These are phyloP conservation scores for Sisymbrium irio DNA, from an alignment of 345 rosid genomes.

Conservation along the genomic window DNA sequence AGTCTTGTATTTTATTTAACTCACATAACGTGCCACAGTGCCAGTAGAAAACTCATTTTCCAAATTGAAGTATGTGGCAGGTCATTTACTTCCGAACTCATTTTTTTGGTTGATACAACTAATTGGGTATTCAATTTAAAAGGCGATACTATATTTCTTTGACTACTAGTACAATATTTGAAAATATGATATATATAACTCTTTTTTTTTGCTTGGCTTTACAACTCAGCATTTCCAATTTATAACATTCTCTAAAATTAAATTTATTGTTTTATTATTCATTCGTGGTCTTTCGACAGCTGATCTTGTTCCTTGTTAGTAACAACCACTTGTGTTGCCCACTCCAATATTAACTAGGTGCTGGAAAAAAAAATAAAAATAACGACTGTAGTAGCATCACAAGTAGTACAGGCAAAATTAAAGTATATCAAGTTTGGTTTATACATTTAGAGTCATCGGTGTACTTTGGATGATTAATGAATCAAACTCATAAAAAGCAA, in stretches of 20 bases:
- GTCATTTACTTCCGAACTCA: constrained; percentile 8
- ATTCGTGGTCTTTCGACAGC: constrained; percentile 22
- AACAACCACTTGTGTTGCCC: constrained; percentile 34
- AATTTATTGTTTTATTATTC: constrained; percentile 1
- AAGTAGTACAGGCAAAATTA: neutral
- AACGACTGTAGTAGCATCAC: neutral
- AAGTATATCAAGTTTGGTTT: constrained; percentile 15
- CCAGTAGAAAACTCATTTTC: constrained; percentile 4
- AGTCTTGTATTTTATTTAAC: neutral
- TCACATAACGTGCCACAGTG: constrained; percentile 19
- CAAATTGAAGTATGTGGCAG: neutral
- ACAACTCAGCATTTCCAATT: constrained; percentile 38
- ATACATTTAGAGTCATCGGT: neutral
- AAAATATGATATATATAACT: constrained; percentile 13
- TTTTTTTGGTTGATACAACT: constrained; percentile 15
- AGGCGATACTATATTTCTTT: constrained; percentile 15
- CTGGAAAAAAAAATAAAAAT: neutral
- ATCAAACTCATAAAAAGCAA: neutral
- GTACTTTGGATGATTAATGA: constrained; percentile 14
- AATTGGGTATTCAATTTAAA: constrained; percentile 13
- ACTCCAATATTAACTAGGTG: constrained; percentile 17
- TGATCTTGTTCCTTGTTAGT: constrained; percentile 29
- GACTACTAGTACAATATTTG: constrained; percentile 23
- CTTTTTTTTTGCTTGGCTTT: constrained; percentile 25
- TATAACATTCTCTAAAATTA: constrained; percentile 25